phyloP scores from a whole-genome alignment of 495 filamentous ascomycete species.

The Xylaria palmicola region DNA sequence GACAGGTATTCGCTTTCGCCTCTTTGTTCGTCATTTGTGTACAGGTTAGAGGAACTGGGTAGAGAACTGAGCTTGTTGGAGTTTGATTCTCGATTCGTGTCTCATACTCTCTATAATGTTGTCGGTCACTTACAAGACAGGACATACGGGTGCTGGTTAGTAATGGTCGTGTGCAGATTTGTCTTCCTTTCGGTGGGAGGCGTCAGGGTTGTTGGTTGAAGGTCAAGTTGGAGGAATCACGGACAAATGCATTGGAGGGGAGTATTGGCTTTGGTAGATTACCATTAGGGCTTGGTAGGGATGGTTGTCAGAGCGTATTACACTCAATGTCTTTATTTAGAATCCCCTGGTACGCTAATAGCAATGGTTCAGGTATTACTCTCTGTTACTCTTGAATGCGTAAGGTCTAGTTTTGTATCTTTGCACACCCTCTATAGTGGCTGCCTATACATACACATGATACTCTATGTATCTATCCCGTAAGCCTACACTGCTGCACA shows the following conservation, averaged over 20 bases:
- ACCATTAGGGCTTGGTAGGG: too few species aligned
- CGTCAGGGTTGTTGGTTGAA: neutral
- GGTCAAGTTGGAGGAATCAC: neutral
- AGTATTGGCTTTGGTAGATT: neutral
- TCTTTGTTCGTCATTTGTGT: neutral
- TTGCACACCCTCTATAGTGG: too few species aligned
- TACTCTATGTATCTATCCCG: too few species aligned
- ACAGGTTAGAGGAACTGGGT: neutral
- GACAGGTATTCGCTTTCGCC: neutral
- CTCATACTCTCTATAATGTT: neutral
- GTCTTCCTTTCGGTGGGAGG: neutral
- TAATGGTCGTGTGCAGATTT: neutral
- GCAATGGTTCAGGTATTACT: too few species aligned
- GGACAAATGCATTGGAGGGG: neutral
- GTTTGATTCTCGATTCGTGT: neutral
- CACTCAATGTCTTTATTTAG: too few species aligned
- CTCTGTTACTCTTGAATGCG: too few species aligned
- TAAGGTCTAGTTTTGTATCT: too few species aligned
- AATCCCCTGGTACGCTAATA: too few species aligned
- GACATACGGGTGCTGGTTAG: neutral
- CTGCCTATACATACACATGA: too few species aligned
- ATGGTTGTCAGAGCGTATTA: too few species aligned
- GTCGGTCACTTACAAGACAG: neutral
- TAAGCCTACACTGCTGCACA: too few species aligned
- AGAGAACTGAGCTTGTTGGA: neutral